Evolutionary conservation across 805 yeast species (phyloP), one percentile per base, ranked within the genome.

Genomic region (Kuraishia cidri): DNA sequence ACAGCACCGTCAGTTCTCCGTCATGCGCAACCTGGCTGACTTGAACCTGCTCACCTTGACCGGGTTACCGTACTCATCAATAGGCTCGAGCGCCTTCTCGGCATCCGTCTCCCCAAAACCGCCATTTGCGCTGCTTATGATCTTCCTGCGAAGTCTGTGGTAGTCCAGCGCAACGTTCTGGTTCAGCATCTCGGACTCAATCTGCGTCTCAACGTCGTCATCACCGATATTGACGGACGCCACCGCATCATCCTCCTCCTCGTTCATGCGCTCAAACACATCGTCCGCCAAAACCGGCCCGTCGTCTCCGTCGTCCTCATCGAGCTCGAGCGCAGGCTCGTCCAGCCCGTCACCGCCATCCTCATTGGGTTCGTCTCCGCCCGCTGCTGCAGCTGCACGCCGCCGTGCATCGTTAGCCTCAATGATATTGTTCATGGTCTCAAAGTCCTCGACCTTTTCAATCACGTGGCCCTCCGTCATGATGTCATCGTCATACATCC

Each of bases 31-130:
- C 12, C 30, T 27, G 6, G 83, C 79, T 8, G 83, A 72, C 45
- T 64, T 80, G 52, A 85, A 85, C 32, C 86, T 60, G 47, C 94
- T 82, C 1, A 72, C 58, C 37, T 64, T 75, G 6, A 70, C 49
- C 0, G 76, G 75, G 34, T 72, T 67, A 0, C 85, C 85, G 24
- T 56, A 45, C 34, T 72, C 79, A 42, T 81, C 86, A 5, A 81
- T 57, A 0, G 85, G 86, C 45, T 81, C 94, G 13, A 73, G 44
- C 36, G 75, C 88, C 37, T 54, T 44, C 26, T 71, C 83, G 31
- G 60, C 56, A 2, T 66, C 69, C 1, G 68, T 54, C 37, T 62
- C 59, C 32, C 49, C 56, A 37, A 47, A 72, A 3, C 77, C 77
- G 1, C 72, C 72, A 23, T 66, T 60, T 26, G 55, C 56, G 28